Conservation (phyloP, 306 rosid genomes). For the Ormosia semicastrata region DNA sequence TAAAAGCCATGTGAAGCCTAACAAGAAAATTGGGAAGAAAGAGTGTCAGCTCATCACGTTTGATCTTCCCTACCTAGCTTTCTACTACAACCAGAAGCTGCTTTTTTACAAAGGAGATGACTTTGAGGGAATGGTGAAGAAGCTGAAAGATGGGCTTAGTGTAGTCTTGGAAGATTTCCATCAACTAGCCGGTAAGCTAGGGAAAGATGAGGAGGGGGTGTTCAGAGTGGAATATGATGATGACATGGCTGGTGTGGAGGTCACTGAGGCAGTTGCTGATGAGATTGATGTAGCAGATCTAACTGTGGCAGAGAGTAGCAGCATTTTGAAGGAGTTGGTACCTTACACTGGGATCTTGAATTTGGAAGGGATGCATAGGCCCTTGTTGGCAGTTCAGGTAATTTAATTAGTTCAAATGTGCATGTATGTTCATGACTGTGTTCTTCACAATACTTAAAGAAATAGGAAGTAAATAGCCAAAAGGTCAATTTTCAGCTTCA, state of each 20-base stretch:
- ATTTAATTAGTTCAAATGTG: neutral
- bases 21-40: slow-evolving; percentile 55
- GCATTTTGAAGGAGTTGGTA: slow-evolving; percentile 55
- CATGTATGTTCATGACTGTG: slow-evolving; percentile 10
- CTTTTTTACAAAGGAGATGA: slow-evolving; percentile 64
- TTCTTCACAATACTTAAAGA: neutral
- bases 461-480: neutral
- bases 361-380: slow-evolving; percentile 82
- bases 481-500: neutral
- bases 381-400: slow-evolving; percentile 88
- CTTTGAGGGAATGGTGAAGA: slow-evolving; percentile 62
- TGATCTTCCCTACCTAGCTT: slow-evolving; percentile 92
- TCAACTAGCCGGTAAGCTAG: slow-evolving; percentile 82
- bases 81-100: slow-evolving; percentile 93
- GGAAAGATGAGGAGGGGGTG: slow-evolving; percentile 85
- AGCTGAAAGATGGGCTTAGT: slow-evolving; percentile 60
- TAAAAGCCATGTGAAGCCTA: slow-evolving; percentile 62
- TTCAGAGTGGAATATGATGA: slow-evolving; percentile 78
- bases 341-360: slow-evolving; percentile 71
- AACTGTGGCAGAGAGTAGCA: slow-evolving; percentile 54
- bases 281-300: slow-evolving; percentile 60
- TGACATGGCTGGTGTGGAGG: slow-evolving; percentile 67
- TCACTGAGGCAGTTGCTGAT: slow-evolving; percentile 61
- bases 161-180: slow-evolving; percentile 66
- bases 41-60: slow-evolving; percentile 71